Conservation (phyloP, 2,329 filamentous ascomycete genomes). For the Lachnellula subtilissima region DNA sequence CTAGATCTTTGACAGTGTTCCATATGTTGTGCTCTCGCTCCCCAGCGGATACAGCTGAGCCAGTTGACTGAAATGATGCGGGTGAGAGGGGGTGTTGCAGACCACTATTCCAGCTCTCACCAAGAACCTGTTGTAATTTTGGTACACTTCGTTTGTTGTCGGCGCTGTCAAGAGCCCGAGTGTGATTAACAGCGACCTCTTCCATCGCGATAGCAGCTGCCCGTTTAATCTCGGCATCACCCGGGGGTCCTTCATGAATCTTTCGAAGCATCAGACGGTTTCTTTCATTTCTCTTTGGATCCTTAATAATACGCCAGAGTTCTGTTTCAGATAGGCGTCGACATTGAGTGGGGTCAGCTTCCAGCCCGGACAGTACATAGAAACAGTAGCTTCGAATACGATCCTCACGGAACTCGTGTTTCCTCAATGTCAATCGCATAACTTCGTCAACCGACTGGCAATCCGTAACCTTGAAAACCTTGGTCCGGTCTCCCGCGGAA, state of each 20-base stretch:
- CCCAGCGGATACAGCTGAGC: constrained; percentile 33
- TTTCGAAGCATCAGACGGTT: constrained; percentile 87
- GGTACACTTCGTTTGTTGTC: constrained; percentile 73
- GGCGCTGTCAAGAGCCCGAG: constrained; percentile 54
- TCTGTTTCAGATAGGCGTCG: constrained; percentile 81
- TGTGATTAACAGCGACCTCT: constrained; percentile 72
- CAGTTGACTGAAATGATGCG: constrained; percentile 53
- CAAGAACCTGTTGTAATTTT: constrained; percentile 85
- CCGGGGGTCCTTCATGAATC: constrained; percentile 87
- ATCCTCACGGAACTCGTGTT: constrained; percentile 82
- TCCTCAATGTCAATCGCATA: constrained; percentile 81
- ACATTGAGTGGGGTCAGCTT: constrained; percentile 76
- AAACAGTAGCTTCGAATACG: constrained; percentile 96
- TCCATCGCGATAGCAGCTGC: constrained; percentile 87
- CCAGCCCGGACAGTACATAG: constrained; percentile 81
- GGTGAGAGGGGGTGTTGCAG: constrained; percentile 84
- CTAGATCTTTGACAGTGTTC: constrained; percentile 53
- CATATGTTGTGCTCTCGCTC: constrained; percentile 65
- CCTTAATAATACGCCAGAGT: constrained; percentile 85
- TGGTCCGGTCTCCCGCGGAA: constrained; percentile 84
- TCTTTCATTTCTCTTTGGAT: constrained; percentile 76
- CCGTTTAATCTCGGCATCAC: constrained; percentile 77
- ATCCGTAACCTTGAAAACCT: constrained; percentile 87
- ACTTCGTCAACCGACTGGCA: constrained; percentile 92
- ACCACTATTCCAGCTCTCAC: constrained; percentile 77